Percentiles rank a stretch among this genome's conserved stretches.
phyloP scores from a whole-genome alignment of 163 green algal genomes.

The Chloromonas sp. region DNA sequence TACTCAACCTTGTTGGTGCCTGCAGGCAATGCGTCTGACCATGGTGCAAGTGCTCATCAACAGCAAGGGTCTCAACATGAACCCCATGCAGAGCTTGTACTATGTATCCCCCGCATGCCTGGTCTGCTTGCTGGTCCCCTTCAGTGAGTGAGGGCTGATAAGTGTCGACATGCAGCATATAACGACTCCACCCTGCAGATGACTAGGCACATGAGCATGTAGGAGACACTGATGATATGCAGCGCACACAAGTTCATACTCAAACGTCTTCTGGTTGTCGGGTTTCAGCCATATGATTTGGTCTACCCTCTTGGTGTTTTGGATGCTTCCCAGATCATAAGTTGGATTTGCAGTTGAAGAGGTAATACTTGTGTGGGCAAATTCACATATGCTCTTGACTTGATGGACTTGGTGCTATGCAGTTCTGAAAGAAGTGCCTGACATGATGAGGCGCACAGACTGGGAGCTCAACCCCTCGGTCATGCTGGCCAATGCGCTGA shows the following conservation, averaged over 20 bases:
- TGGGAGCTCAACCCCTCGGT: slow-evolving; percentile 55
- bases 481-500: slow-evolving; percentile 73
- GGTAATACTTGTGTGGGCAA: too few relatives aligned
- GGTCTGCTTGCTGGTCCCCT: slow-evolving; percentile 80
- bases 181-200: too few relatives aligned
- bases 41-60: slow-evolving; percentile 84
- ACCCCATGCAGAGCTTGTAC: slow-evolving; percentile 83
- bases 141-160: slow-evolving; percentile 37
- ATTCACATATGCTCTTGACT: too few relatives aligned
- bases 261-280: too few relatives aligned
- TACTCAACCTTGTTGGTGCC: background rate
- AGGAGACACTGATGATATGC: too few relatives aligned
- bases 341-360: too few relatives aligned
- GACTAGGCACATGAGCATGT: too few relatives aligned
- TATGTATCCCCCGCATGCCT: slow-evolving; percentile 89
- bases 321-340: too few relatives aligned
- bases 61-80: slow-evolving; percentile 77
- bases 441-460: slow-evolving; percentile 32
- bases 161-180: too few relatives aligned
- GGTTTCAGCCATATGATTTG: too few relatives aligned
- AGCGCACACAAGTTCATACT: too few relatives aligned
- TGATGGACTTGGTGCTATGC: slow-evolving; percentile 1
- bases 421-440: slow-evolving; percentile 68
- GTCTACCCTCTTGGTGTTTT: too few relatives aligned
- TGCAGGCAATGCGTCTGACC: slow-evolving; percentile 65